Base-by-base conservation (phyloP, 805 yeast species). In the Cyberlindnera misumaiensis region DNA sequence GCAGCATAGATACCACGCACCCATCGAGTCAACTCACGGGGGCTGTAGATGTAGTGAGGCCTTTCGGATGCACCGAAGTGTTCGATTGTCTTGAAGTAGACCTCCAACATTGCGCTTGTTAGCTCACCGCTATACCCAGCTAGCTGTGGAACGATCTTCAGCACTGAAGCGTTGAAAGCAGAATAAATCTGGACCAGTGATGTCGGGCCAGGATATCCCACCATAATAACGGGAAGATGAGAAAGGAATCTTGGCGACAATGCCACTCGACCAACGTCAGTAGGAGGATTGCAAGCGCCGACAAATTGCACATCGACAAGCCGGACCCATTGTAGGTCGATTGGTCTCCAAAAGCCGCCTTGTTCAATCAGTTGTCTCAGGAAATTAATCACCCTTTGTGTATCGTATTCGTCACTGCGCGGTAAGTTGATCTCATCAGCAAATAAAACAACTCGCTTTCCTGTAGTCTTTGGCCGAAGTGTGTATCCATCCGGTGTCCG, bases 251-350 rank as follows among this genome's bases (percentile, higher is more conserved):
- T 62, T 9, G 64, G 52, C 1, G 77, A 64, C 16, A 90, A 53
- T 3, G 54, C 55, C 10, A 70, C 63, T 43, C 97, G 68, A 0
- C 96, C 96, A 3, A 77, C 74, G 58, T 84, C 94, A 1, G 79
- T 68, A 0, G 96, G 80, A 1, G 96, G 93, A 52, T 90, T 90
- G 57, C 97, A 90, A 0, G 97, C 97, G 8, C 94, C 97, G n/a
- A 88, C 93, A 61, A 90, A 70, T 52, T 83, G 94, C 20, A 90
- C 67, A 33, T 78, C 70, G 13, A 68, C 63, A 8, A 87, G 43
- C 0, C 63, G 46, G 2, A 89, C 76, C 95, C 96, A 90, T 18
- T 68, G 67, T 34, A 68, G 65, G 22, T 74, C 75, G 10, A 59
- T 51, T 0, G 69, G 59, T 35, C 75, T 68, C 93, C 95, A 87